Conservation (phyloP, 208 protist species). For the Wallacemonas sp. region DNA sequence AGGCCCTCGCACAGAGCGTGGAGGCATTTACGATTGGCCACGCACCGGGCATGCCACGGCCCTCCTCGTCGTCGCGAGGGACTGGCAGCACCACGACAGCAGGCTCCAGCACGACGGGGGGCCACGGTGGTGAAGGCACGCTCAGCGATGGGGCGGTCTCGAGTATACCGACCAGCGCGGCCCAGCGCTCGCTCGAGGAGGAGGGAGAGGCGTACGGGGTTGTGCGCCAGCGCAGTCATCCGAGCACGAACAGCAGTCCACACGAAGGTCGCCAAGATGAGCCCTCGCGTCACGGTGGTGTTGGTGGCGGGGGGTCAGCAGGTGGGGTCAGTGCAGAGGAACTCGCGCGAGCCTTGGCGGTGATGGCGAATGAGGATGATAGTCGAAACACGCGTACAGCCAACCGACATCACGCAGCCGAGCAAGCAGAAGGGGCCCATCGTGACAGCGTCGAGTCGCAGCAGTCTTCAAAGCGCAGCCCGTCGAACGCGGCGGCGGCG, state of each 20-base stretch:
- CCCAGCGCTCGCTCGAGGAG: slow-evolving; percentile 2
- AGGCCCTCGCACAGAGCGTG: neutral
- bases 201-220: neutral
- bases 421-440: too few relatives aligned
- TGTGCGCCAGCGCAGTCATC: neutral
- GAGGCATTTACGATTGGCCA: too few relatives aligned
- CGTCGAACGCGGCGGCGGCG: slow-evolving; percentile 1
- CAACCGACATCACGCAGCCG: too few relatives aligned
- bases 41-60: neutral
- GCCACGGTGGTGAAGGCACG: neutral
- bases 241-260: neutral
- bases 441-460: too few relatives aligned
- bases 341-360: neutral
- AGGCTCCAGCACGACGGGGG: slow-evolving; percentile 2
- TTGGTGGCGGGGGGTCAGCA: neutral
- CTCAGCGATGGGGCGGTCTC: slow-evolving; percentile 6
- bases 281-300: too few relatives aligned
- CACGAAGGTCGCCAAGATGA: too few relatives aligned
- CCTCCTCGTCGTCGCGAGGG: neutral
- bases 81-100: neutral
- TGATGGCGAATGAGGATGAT: neutral
- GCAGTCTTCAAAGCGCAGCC: too few relatives aligned
- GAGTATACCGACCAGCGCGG: slow-evolving; percentile 4
- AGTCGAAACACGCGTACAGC: too few relatives aligned
- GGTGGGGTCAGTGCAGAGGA: neutral